A percentile compares a stretch with the other conserved stretches of the same genome.
Conservation (phyloP, 495 filamentous ascomycete genomes). For the Penicillium parvum region DNA sequence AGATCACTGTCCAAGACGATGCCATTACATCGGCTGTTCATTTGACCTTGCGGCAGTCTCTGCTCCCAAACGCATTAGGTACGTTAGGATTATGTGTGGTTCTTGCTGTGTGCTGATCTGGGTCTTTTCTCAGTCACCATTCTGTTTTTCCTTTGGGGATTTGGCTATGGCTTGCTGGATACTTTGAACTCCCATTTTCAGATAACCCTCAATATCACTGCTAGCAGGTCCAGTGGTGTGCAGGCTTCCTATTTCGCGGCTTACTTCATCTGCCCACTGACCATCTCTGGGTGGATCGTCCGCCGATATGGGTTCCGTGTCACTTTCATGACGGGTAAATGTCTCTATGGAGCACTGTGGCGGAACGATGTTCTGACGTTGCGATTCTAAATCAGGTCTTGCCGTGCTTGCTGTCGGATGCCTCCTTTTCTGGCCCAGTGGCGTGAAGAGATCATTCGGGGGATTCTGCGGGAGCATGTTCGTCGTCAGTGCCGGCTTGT, state of each 20-base stretch:
- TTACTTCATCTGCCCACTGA: slow-evolving; percentile 62
- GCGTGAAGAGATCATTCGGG: slow-evolving; percentile 56
- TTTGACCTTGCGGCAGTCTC: slow-evolving; percentile 16
- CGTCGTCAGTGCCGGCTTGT: slow-evolving; percentile 63
- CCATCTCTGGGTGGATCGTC: slow-evolving; percentile 62
- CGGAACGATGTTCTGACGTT: not conserved
- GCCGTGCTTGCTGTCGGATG: slow-evolving; percentile 58
- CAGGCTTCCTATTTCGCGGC: slow-evolving; percentile 52
- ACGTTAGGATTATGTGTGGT: not conserved
- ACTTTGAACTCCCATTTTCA: slow-evolving; percentile 54
- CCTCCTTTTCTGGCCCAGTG: slow-evolving; percentile 59
- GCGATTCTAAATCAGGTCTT: slow-evolving; percentile 34
- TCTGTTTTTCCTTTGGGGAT: slow-evolving; percentile 44
- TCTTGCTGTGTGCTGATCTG: not conserved
- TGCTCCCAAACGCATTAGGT: slow-evolving; percentile 17
- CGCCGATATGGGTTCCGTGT: slow-evolving; percentile 59
- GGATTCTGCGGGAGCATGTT: slow-evolving; percentile 69
- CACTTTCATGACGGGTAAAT: slow-evolving; percentile 41
- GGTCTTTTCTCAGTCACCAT: slow-evolving; percentile 19
- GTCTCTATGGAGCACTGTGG: slow-evolving; percentile 28
- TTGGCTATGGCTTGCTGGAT: slow-evolving; percentile 51
- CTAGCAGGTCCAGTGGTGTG: slow-evolving; percentile 39
- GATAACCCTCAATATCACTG: slow-evolving; percentile 40
- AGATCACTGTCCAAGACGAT: slow-evolving; percentile 7
- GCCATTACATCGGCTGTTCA: slow-evolving; percentile 9